phyloP scores from a whole-genome alignment of 495 filamentous ascomycete genomes.

The Aspergillus nidulans region DNA sequence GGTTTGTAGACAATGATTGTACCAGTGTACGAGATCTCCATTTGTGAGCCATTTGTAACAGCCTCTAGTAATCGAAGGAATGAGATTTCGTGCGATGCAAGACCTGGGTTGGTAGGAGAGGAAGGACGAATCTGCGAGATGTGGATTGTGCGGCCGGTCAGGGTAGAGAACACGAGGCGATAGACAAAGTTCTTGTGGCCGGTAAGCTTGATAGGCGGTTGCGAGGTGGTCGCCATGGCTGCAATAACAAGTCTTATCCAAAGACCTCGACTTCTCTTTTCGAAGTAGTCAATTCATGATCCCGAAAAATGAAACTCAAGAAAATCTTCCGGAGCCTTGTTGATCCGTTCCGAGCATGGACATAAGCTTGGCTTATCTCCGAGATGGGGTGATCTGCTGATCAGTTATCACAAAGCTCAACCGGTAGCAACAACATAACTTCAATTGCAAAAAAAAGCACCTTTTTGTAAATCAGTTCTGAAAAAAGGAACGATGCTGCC shows the following conservation, averaged over 20 bases:
- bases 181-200: constrained; percentile 76
- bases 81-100: constrained; percentile 88
- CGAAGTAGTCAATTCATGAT: not conserved
- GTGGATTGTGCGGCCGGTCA: constrained; percentile 83
- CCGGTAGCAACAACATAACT: not conserved
- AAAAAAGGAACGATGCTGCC: constrained; percentile 28
- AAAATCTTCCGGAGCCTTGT: constrained; percentile 22
- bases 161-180: constrained; percentile 83
- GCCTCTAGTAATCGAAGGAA: constrained; percentile 92
- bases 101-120: constrained; percentile 78
- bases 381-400: not conserved
- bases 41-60: constrained; percentile 89
- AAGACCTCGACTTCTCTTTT: constrained; percentile 16
- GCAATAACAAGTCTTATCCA: constrained; percentile 13
- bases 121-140: constrained; percentile 89
- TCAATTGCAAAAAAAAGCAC: not conserved
- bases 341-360: constrained; percentile 9
- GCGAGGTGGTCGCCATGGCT: constrained; percentile 41
- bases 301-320: constrained; percentile 27
- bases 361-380: constrained; percentile 18
- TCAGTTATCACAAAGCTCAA: not conserved
- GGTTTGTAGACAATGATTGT: constrained; percentile 88
- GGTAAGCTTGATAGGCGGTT: constrained; percentile 63
- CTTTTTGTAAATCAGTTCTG: not conserved
- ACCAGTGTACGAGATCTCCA: constrained; percentile 93